Percentiles rank a stretch among this genome's conserved stretches.
These are phyloP conservation scores for Colletotrichum sp. DNA, from an alignment of 2,329 filamentous ascomycete genomes.

Conservation along the genomic window DNA sequence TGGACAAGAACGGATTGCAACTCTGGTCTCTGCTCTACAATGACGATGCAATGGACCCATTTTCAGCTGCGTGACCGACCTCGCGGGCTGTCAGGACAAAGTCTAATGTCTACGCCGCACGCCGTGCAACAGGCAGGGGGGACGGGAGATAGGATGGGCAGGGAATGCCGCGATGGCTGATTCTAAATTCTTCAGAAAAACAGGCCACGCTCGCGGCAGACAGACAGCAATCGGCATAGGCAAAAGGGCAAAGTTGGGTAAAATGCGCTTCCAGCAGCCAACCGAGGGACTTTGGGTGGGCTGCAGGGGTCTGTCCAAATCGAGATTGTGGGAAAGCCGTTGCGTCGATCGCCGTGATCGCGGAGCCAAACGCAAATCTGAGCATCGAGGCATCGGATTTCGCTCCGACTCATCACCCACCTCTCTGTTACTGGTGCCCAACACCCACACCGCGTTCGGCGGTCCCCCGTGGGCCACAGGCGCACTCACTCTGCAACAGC, in stretches of 20 bases:
- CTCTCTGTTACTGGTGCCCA: background rate
- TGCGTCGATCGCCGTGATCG: slow-evolving; percentile 18
- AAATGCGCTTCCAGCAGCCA: background rate
- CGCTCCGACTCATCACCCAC: background rate
- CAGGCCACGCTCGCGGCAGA: background rate
- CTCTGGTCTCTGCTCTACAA: background rate
- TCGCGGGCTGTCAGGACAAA: background rate
- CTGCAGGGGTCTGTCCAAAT: background rate
- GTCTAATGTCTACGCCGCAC: background rate
- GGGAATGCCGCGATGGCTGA: background rate
- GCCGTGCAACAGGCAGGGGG: background rate
- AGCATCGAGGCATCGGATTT: slow-evolving; percentile 13
- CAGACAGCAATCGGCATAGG: background rate
- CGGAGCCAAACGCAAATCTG: slow-evolving; percentile 12
- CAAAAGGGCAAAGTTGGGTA: background rate
- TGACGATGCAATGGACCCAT: background rate
- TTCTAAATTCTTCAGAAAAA: background rate
- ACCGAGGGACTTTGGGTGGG: background rate
- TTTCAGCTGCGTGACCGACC: background rate
- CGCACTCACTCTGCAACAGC: background rate
- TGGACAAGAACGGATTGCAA: background rate
- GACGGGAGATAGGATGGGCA: background rate
- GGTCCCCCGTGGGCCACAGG: background rate
- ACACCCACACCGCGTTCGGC: background rate
- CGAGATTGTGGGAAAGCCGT: slow-evolving; percentile 9